Conservation (phyloP, 1,139 yeast species). For the Wickerhamiella infanticola region DNA sequence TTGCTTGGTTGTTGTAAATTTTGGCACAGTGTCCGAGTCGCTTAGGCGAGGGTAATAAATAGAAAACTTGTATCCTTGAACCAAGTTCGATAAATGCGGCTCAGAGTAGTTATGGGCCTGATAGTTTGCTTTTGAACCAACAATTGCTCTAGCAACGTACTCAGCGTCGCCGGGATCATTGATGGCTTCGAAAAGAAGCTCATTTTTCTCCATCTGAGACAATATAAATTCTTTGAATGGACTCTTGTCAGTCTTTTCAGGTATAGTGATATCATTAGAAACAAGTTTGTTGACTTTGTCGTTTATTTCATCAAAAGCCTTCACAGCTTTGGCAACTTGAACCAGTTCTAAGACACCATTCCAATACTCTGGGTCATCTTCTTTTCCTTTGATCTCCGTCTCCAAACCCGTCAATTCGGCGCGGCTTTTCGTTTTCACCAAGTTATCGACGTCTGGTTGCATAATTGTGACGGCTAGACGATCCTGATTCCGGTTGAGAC, state of each 20-base stretch:
- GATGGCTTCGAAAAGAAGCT: neutral
- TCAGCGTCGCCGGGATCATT: conserved; percentile 2
- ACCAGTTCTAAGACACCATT: neutral
- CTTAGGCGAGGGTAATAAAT: conserved; percentile 24
- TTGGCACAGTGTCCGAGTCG: conserved; percentile 19
- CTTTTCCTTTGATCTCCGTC: neutral
- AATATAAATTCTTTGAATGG: neutral
- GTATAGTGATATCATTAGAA: neutral
- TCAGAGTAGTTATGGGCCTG: conserved; percentile 2
- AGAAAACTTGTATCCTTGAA: conserved; percentile 27
- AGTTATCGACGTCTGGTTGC: neutral
- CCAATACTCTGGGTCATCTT: neutral
- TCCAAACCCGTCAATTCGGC: neutral
- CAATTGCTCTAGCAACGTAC: conserved; percentile 3
- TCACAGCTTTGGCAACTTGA: neutral
- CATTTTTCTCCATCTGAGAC: neutral
- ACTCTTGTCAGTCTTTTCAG: neutral
- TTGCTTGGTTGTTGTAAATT: conserved; percentile 18
- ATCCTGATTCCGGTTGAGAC: neutral
- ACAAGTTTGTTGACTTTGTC: neutral
- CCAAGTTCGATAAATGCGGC: conserved; percentile 23
- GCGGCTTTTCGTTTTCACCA: neutral
- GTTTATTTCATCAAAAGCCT: neutral
- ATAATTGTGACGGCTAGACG: neutral
- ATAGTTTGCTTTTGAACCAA: conserved; percentile 5